Percentiles rank a stretch among this genome's conserved stretches.
These are phyloP conservation scores for Aspergillus sp. DNA, from an alignment of 2,329 filamentous ascomycete species.

Conservation along the genomic window DNA sequence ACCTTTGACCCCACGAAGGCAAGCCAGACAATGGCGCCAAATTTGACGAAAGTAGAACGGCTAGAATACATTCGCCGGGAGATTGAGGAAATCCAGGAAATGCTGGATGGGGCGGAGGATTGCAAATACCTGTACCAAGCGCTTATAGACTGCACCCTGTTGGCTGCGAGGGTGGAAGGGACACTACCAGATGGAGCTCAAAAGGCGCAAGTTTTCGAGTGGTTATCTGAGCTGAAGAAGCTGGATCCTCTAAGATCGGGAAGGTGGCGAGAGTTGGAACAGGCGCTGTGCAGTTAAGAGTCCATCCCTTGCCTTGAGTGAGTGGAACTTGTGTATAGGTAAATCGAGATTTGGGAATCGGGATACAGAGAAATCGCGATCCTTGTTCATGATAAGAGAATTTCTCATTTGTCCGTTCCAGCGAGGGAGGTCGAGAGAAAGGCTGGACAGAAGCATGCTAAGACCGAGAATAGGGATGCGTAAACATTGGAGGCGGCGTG, in stretches of 20 bases:
- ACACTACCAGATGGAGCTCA: constrained; percentile 44
- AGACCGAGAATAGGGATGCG: background rate
- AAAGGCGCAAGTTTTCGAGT: constrained; percentile 48
- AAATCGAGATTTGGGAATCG: background rate
- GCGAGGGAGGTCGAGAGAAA: background rate
- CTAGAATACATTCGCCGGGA: constrained; percentile 67
- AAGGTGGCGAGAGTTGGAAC: constrained; percentile 72
- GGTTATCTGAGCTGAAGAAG: constrained; percentile 65
- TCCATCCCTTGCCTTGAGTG: constrained; percentile 15
- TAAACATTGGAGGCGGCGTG: background rate
- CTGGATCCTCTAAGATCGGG: constrained; percentile 74
- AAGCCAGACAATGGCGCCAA: constrained; percentile 61
- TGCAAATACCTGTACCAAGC: constrained; percentile 91
- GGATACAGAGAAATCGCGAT: constrained; percentile 8
- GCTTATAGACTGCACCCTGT: constrained; percentile 70
- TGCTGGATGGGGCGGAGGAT: constrained; percentile 65
- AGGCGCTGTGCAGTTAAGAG: constrained; percentile 35
- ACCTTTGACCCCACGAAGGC: constrained; percentile 57
- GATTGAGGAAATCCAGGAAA: constrained; percentile 69
- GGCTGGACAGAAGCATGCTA: background rate
- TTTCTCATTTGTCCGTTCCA: background rate
- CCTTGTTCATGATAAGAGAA: background rate
- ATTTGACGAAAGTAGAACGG: constrained; percentile 62
- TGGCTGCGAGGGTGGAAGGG: constrained; percentile 54
- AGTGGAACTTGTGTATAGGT: background rate